Conservation (phyloP, 2,329 filamentous ascomycete species). For the Penicillium sumatraense region DNA sequence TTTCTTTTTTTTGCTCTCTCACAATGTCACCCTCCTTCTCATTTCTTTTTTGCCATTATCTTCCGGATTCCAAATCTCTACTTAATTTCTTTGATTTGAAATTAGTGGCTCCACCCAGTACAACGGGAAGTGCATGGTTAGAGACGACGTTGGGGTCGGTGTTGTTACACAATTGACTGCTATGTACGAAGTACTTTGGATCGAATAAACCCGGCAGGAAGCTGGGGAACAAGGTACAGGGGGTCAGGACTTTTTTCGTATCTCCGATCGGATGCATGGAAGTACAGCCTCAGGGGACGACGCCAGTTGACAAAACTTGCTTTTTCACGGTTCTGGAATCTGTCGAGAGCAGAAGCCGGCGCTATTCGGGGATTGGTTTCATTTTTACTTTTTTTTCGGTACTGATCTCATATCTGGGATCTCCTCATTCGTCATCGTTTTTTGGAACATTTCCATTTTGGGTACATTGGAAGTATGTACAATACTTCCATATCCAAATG, state of each 20-base stretch:
- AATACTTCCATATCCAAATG: background rate
- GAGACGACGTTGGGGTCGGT: background rate
- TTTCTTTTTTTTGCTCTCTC: too few relatives aligned
- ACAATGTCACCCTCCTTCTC: background rate
- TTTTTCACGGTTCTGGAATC: conserved; percentile 1
- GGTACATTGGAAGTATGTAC: background rate
- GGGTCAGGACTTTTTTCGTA: background rate
- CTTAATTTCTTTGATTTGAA: background rate
- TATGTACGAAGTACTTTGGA: background rate
- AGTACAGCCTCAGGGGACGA: background rate
- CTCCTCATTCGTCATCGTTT: background rate
- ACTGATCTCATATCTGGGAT: background rate
- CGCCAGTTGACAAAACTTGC: background rate
- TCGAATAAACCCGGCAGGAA: background rate
- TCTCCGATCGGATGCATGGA: background rate
- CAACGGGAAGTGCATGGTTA: background rate
- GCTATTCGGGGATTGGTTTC: background rate
- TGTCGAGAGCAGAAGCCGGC: background rate
- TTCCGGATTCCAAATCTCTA: background rate
- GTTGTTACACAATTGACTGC: background rate
- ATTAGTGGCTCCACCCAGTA: background rate
- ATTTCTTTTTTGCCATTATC: background rate
- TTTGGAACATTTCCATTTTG: background rate
- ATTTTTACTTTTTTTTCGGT: background rate
- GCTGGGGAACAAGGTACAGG: background rate